These are phyloP conservation scores for Colletotrichum siamense DNA, from an alignment of 2,329 filamentous ascomycete genomes.

Conservation along the genomic window DNA sequence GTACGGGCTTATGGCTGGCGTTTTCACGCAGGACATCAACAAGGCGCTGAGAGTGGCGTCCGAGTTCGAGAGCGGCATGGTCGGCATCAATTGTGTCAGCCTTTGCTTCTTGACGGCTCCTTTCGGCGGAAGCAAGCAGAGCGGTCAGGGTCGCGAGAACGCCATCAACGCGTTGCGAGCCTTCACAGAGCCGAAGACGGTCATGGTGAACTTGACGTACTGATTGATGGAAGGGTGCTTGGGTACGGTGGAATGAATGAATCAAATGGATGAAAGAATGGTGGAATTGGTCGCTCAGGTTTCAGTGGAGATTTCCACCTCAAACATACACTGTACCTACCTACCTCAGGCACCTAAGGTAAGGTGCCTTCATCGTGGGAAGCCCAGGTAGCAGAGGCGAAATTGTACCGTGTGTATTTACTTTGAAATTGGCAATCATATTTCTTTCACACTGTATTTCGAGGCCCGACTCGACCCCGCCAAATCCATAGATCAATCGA, in stretches of 20 bases:
- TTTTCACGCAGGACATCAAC: slow-evolving; percentile 70
- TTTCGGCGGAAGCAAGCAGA: slow-evolving; percentile 57
- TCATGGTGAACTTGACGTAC: slow-evolving; percentile 47
- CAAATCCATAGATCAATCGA: too few species aligned
- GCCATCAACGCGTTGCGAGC: slow-evolving; percentile 51
- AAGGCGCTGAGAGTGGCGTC: slow-evolving; percentile 61
- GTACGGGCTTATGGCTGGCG: slow-evolving; percentile 47
- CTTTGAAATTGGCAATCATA: background rate
- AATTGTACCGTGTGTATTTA: background rate
- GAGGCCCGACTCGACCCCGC: background rate
- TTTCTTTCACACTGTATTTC: background rate
- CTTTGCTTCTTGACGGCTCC: slow-evolving; percentile 44
- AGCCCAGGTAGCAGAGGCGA: background rate
- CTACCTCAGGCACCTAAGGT: background rate
- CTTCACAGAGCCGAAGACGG: slow-evolving; percentile 56
- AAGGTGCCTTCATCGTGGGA: too few species aligned
- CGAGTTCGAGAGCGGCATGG: slow-evolving; percentile 70
- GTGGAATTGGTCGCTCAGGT: background rate
- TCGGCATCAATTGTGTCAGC: slow-evolving; percentile 66
- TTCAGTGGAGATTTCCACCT: background rate
- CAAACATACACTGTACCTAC: background rate
- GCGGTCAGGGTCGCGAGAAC: slow-evolving; percentile 53
- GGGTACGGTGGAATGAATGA: background rate
- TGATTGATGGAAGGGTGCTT: background rate
- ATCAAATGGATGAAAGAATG: background rate